Base-by-base conservation (phyloP, 140 eudicot species). In the Anethum foeniculum region DNA sequence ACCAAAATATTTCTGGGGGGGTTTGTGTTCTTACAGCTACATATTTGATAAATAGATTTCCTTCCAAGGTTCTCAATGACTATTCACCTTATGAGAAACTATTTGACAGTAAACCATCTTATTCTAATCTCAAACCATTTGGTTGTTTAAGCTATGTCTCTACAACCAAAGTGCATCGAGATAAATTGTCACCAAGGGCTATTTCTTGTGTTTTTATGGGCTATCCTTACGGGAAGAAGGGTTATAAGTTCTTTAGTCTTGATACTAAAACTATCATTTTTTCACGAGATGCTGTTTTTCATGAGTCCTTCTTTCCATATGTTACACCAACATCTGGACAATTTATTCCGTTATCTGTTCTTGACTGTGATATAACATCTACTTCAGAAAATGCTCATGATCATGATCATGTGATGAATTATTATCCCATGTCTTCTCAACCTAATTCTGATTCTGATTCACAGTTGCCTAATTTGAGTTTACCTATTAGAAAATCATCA, bases 341-440 rank as follows among this genome's bases (percentile, higher is more conserved):
- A 13, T 48, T 48, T 48, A 0, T 49, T 2, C 56, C 56, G 0
- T 46, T 46, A 9, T 10, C 49, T 46, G 15, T 46, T 7, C 49
- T 14, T 8, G 49, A 10, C 3, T 6, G 6, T 49, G 56, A 49
- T 15, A 3, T 3, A 15, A 0, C 5, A 14, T 3, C 21, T 47
- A 14, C 6, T 49, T 3, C 56, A 13, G 5, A 3, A 1, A 14
- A 14, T 15, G 0, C 0, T 0, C 21, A 3, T 0, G 4, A 3
- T 3, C 2, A 1, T 49, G 19, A 3, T 0, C 0, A 2, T 15
- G 0, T 9, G 1, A 0, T 3, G 8, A 3, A 0, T 49, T 15
- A 19, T 46, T 3, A 11, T 10, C 1, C 6, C 6, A 41, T 41
- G 4, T 7, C 0, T 41, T 4, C 4, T 41, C 2, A 38, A 2